A percentile compares a stretch with the other conserved stretches of the same genome.
These are phyloP conservation scores for Leucosporidium scottii DNA, from an alignment of 768 basidiomycete genomes.

Conservation along the genomic window DNA sequence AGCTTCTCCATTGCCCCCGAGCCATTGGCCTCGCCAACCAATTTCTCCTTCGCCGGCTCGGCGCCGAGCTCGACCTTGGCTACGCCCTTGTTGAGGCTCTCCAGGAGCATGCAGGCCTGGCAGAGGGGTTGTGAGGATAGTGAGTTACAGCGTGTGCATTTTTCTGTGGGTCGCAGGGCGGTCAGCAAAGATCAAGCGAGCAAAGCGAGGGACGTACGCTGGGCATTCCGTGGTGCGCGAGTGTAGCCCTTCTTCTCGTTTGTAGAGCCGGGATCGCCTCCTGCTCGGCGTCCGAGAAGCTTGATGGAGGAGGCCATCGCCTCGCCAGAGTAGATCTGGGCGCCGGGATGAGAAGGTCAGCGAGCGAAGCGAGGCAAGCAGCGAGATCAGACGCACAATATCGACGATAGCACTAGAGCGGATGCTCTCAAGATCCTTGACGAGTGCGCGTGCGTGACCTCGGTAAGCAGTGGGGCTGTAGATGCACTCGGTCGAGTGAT, in stretches of 20 bases:
- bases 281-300: constrained; percentile 23
- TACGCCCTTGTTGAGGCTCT: constrained; percentile 35
- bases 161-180: constrained; percentile 51
- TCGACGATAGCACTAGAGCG: constrained; percentile 94
- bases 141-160: constrained; percentile 84
- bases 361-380: neutral
- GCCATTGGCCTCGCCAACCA: no score
- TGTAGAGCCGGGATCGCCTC: constrained; percentile 20
- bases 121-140: constrained; percentile 97
- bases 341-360: constrained; percentile 35
- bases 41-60: no score
- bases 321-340: constrained; percentile 38
- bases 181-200: neutral
- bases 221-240: constrained; percentile 12
- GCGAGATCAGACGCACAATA: constrained; percentile 66
- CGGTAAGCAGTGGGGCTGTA: constrained; percentile 98
- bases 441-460: constrained; percentile 85
- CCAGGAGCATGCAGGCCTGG: constrained; percentile 47
- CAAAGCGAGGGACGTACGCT: constrained; percentile 13
- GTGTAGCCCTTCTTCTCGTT: constrained; percentile 1
- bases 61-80: constrained; percentile 29
- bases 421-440: constrained; percentile 91
- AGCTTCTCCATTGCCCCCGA: no score
- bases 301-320: constrained; percentile 33
- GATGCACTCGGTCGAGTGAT: constrained; percentile 98